Evolutionary conservation across 805 yeast species (phyloP).

Genomic region (Ogataea pilisensis): DNA sequence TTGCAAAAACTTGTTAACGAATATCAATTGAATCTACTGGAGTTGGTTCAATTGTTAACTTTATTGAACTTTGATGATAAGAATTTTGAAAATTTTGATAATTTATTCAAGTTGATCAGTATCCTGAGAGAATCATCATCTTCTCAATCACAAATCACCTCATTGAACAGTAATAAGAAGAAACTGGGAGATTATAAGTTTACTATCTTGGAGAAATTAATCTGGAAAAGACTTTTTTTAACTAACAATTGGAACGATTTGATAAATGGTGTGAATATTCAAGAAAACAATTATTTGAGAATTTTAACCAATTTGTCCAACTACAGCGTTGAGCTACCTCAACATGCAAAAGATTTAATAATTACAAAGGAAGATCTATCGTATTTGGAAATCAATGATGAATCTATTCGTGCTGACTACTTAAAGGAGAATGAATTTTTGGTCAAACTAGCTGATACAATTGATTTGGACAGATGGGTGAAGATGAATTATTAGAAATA

Average conservation of each 20-base stretch:
- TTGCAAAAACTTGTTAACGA: slow-evolving; percentile 32
- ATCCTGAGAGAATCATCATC: slow-evolving; percentile 33
- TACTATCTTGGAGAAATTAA: slow-evolving; percentile 27
- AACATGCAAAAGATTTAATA: slow-evolving; percentile 8
- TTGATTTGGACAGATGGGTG: slow-evolving; percentile 27
- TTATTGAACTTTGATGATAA: slow-evolving; percentile 43
- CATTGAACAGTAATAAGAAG: background rate
- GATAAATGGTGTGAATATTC: slow-evolving; percentile 8
- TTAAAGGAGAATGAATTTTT: slow-evolving; percentile 13
- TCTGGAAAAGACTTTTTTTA: slow-evolving; percentile 60
- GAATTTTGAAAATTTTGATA: slow-evolving; percentile 40
- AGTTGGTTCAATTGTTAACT: slow-evolving; percentile 47
- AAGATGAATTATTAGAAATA: slow-evolving; percentile 10
- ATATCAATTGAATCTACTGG: slow-evolving; percentile 38
- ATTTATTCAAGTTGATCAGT: slow-evolving; percentile 51
- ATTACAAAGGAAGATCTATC: slow-evolving; percentile 13
- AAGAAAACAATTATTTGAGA: slow-evolving; percentile 13
- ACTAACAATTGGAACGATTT: slow-evolving; percentile 50
- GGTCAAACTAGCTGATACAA: slow-evolving; percentile 13
- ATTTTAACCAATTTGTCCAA: slow-evolving; percentile 11
- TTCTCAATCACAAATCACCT: slow-evolving; percentile 1
- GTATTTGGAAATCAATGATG: slow-evolving; percentile 5
- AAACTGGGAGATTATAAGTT: slow-evolving; percentile 1
- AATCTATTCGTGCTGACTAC: slow-evolving; percentile 6
- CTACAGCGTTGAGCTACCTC: slow-evolving; percentile 9